Percentiles rank a stretch among this genome's conserved stretches.
Evolutionary conservation across 768 basidiomycete species (phyloP).

Genomic region (Boletus bicolor): DNA sequence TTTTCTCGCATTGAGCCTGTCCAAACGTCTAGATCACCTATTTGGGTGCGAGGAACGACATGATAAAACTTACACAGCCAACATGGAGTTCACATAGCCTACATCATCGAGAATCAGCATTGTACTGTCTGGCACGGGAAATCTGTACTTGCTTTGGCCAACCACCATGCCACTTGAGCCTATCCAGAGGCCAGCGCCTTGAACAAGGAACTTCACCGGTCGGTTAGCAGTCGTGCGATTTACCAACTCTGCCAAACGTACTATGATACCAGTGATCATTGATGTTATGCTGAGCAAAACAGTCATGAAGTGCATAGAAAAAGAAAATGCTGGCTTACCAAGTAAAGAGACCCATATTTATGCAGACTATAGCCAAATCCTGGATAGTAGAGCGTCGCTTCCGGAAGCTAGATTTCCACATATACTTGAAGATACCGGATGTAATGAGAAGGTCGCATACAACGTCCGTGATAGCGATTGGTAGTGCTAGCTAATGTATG

Average conservation of each 20-base stretch:
- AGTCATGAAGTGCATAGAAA: no score
- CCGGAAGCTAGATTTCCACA: conserved; percentile 14
- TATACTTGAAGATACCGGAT: conserved; percentile 7
- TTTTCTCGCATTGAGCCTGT: conserved; percentile 12
- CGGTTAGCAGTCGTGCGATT: neutral
- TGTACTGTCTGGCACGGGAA: neutral
- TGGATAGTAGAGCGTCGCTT: conserved; percentile 3
- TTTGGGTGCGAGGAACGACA: no score
- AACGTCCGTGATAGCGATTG: neutral
- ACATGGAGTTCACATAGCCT: conserved; percentile 16
- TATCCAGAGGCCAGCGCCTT: neutral
- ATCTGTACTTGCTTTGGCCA: no score
- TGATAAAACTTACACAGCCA: conserved; percentile 7
- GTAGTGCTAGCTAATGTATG: no score
- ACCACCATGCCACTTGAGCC: no score
- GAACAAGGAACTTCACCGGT: neutral
- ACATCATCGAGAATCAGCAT: neutral
- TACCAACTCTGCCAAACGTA: neutral
- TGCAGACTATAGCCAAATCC: conserved; percentile 11
- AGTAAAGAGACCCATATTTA: neutral
- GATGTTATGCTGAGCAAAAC: no score
- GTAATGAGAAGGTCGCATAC: conserved; percentile 11
- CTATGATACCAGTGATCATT: neutral
- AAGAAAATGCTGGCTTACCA: no score
- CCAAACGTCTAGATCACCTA: neutral